These are phyloP conservation scores for Candida koratica DNA, from an alignment of 805 yeast genomes.

Conservation along the genomic window DNA sequence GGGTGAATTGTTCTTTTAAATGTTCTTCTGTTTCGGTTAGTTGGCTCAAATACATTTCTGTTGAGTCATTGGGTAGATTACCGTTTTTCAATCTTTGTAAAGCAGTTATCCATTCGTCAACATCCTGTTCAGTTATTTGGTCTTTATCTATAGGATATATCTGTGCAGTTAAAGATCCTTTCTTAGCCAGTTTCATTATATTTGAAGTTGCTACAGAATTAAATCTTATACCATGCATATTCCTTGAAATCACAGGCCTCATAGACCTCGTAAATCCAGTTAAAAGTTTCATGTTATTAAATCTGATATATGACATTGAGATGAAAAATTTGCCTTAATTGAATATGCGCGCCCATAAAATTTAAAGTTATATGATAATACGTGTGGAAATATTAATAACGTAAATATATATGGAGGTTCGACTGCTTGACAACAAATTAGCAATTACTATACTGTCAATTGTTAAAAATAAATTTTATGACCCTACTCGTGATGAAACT, in stretches of 20 bases:
- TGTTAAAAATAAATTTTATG: slow-evolving; percentile 7
- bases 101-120: slow-evolving; percentile 47
- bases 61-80: slow-evolving; percentile 27
- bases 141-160: slow-evolving; percentile 37
- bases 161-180: slow-evolving; percentile 28
- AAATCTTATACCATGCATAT: slow-evolving; percentile 3
- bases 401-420: no score
- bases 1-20: slow-evolving; percentile 43
- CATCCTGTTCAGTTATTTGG: slow-evolving; percentile 35
- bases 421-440: background rate
- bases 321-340: slow-evolving; percentile 6
- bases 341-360: no score
- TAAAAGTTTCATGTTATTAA: slow-evolving; percentile 9
- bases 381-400: no score
- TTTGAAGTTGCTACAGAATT: slow-evolving; percentile 1
- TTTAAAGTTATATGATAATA: no score
- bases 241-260: background rate
- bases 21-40: slow-evolving; percentile 35
- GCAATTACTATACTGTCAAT: slow-evolving; percentile 2
- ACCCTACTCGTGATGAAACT: slow-evolving; percentile 2
- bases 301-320: slow-evolving; percentile 13
- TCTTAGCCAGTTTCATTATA: background rate
- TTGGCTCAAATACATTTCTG: slow-evolving; percentile 39
- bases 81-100: slow-evolving; percentile 36
- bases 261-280: slow-evolving; percentile 3